Evolutionary conservation across 139 green algal genomes (phyloP), one percentile per base, ranked within the genome.

Genomic region (Micromonas pusilla): DNA sequence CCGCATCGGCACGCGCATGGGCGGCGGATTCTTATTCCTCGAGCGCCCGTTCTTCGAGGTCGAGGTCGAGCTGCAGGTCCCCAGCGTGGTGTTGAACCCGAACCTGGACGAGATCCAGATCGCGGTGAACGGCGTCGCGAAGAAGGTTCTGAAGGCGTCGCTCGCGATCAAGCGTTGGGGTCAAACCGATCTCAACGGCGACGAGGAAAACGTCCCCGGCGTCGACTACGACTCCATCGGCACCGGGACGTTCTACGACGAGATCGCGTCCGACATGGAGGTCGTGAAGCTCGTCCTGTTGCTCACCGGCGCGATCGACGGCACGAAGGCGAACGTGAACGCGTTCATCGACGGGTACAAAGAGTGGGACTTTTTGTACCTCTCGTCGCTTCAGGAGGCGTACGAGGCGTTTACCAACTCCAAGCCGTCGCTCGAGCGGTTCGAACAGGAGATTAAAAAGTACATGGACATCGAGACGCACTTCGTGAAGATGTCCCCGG

Each of bases 101-200:
- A 86, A 90, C 16, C 77, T 94, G 13, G 86, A 83, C 52, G 92
- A 97, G 70, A 82, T 91, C 20, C 88, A 87, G 81, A 94, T 91
- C 77, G 66, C 89, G 36, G 73, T 95, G 45, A 82, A 80, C 1
- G 81, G 86, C 2, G 78, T 94, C 68, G 83, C 90, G 57, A 84
- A 86, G 72, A 90, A 83, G 66, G 57, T 94, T 70, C 87, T 91
- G 20, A 88, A 95, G 81, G 85, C 81, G 77, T 86, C 83, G 62
- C 91, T 90, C 77, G 63, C 86, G 0, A 96, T 97, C 84, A 84
- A 93, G 73, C 84, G 92, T n/a, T 97, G 93, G 92, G 96, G 94
- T 90, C 88, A 1, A 90, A 96, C 81, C 86, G 88, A 20, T 88
- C 92, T 78, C 77, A 78, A 26, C 84, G 67, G 19, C 80, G 28